Evolutionary conservation across 192 early-diverging fungal genomes (phyloP), one percentile per base, ranked within the genome.

Genomic region (Kappamyces sp.): DNA sequence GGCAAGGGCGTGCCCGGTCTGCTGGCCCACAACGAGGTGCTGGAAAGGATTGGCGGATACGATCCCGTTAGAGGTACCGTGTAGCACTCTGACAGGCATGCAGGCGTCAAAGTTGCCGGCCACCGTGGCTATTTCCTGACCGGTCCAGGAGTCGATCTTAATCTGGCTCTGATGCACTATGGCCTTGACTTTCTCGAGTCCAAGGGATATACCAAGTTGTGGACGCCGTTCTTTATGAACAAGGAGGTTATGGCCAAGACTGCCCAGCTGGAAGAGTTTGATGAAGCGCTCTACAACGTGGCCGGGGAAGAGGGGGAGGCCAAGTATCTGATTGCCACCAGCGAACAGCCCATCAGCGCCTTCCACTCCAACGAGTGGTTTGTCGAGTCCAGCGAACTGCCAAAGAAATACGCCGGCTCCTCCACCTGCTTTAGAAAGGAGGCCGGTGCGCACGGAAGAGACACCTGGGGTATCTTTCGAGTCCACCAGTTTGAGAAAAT

Each of bases 401-500:
- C 96, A 15, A 81, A 77, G 42, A 76, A 73, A 61, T 90, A 94
- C 68, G 96, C 94, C 34, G 96, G 96, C 37, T 88, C 88, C 72
- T 96, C 94, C 45, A 96, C 96, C 40, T 98, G 94, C 75, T 99
- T 99, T 88, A 89, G 96, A 55, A 99, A 99, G 68, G 96, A 99
- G 77, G 96, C 96, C 34, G 96, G 96, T 54, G 90, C 93, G 0
- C 89, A 91, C 66, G 96, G 96, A 49, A 83, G 91, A 60, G 96
- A 99, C 67, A 97, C 90, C 15, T 91, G 91, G 94, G 96, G 96
- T 54, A 89, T 96, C 62, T 99, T 99, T 86, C 89, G 96, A 47
- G 94, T 99, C 32, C 96, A 99, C 74, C 96, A 99, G 84, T 99
- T 99, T 66, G 96, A 99, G 70, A 99, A 99, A 82, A 77, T 99